Evolutionary conservation across 345 rosid species (phyloP).

Genomic region (Noccaea caerulescens): DNA sequence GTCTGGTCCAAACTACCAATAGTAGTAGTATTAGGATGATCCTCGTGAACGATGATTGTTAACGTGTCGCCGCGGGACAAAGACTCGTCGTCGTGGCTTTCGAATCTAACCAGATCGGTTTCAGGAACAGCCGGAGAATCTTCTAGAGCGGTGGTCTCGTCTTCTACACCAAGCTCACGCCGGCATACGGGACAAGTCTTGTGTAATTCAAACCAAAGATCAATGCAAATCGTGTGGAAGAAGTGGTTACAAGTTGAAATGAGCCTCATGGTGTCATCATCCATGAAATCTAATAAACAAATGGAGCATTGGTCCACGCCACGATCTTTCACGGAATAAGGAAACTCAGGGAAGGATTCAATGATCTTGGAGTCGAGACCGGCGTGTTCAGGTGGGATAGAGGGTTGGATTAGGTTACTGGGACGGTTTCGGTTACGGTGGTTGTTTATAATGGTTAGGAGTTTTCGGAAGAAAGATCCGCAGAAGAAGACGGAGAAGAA

Average conservation of each 20-base stretch:
- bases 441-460: conserved; percentile 43
- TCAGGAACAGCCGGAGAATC: conserved; percentile 17
- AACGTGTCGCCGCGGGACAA: conserved; percentile 23
- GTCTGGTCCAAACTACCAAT: conserved; percentile 43
- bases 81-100: conserved; percentile 30
- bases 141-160: conserved; percentile 18
- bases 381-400: not conserved
- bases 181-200: conserved; percentile 90
- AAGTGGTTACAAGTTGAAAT: conserved; percentile 75
- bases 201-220: conserved; percentile 79
- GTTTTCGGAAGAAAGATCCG: conserved; percentile 52
- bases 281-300: conserved; percentile 69
- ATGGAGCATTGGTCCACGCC: conserved; percentile 56
- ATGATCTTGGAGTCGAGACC: conserved; percentile 72
- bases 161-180: conserved; percentile 54
- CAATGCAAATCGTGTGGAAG: conserved; percentile 82
- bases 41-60: conserved; percentile 46
- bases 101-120: conserved; percentile 14
- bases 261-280: conserved; percentile 68
- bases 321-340: conserved; percentile 55
- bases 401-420: conserved; percentile 25
- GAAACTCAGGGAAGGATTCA: conserved; percentile 63
- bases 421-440: conserved; percentile 50
- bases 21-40: conserved; percentile 24
- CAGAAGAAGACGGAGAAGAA: conserved; percentile 64